Evolutionary conservation across 148 eudicot species (phyloP).

Genomic region (Spergularia bocconei): DNA sequence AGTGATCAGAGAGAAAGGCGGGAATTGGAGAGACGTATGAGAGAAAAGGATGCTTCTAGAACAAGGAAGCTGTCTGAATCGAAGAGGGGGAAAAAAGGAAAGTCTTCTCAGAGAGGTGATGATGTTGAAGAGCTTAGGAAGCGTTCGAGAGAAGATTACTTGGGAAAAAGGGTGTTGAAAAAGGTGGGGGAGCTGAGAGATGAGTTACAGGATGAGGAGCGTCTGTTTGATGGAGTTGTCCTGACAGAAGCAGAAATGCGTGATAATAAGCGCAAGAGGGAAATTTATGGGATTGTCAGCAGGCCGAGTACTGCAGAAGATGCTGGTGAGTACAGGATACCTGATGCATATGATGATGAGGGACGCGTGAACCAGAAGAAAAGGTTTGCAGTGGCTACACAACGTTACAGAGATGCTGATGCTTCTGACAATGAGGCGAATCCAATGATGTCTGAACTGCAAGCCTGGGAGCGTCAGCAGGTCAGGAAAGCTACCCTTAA

Average conservation of each 20-base stretch:
- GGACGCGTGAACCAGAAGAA: constrained; percentile 6
- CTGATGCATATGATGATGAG: constrained; percentile 17
- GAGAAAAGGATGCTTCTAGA: constrained; percentile 72
- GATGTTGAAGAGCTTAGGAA: constrained; percentile 31
- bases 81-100: not conserved
- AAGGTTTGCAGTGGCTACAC: constrained; percentile 11
- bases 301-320: not conserved
- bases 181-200: constrained; percentile 59
- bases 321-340: constrained; percentile 11
- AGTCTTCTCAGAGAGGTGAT: not conserved
- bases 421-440: not conserved
- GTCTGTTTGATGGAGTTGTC: constrained; percentile 57
- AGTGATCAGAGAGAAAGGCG: constrained; percentile 80
- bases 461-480: constrained; percentile 20
- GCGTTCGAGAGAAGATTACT: constrained; percentile 66
- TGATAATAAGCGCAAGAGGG: constrained; percentile 39
- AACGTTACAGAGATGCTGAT: constrained; percentile 12
- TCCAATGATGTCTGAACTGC: not conserved
- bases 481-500: constrained; percentile 5
- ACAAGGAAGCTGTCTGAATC: constrained; percentile 27
- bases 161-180: constrained; percentile 79
- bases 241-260: constrained; percentile 60
- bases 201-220: constrained; percentile 66
- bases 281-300: constrained; percentile 3
- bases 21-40: constrained; percentile 67